Evolutionary conservation across 352 stramenopile species (phyloP), one percentile per base, ranked within the genome.

Genomic region (Discostella stelligera): DNA sequence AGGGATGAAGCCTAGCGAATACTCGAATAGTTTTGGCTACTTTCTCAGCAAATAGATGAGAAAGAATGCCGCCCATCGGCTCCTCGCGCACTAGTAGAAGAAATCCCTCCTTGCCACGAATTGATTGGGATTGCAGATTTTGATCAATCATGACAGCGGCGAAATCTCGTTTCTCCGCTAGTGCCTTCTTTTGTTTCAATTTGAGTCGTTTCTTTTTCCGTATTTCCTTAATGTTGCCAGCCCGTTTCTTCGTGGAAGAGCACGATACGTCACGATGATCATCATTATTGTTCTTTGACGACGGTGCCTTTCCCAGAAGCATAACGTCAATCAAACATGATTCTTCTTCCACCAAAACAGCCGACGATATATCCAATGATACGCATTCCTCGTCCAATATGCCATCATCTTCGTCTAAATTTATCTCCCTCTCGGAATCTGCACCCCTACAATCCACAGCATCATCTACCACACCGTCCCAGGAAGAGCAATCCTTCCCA

Each of bases 21-120:
- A 71, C 30, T 27, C 64, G 20, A 23, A 55, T 30, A 14, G 49
- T 32, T 70, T 61, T 49, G 20, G n/a, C 8, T 21, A 27, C 30
- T 48, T 23, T 53, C 3, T 44, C 37, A 44, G 13, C n/a, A 37
- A 30, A 18, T 9, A 46, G 44, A 30, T 60, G 52, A 8, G 23
- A 2, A 5, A 61, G 13, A 14, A 44, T 44, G 41, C 21, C 6
- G 55, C 18, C 21, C 8, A 3, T 18, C 9, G 20, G 11, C n/a
- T 53, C 58, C 30, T 65, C 58, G n/a, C 20, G 44, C n/a, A 64
- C 37, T 8, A 75, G 49, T 0, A 74, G 56, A 11, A 82, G 49
- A 64, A 76, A 82, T 21, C 74, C 74, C 55, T 82, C 74, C n/a
- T 73, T 77, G 3, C 25, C 32, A 46, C 21, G 27, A 21, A 67